Conservation (phyloP, 2,329 filamentous ascomycete genomes). For the Diaporthe ilicicola region DNA sequence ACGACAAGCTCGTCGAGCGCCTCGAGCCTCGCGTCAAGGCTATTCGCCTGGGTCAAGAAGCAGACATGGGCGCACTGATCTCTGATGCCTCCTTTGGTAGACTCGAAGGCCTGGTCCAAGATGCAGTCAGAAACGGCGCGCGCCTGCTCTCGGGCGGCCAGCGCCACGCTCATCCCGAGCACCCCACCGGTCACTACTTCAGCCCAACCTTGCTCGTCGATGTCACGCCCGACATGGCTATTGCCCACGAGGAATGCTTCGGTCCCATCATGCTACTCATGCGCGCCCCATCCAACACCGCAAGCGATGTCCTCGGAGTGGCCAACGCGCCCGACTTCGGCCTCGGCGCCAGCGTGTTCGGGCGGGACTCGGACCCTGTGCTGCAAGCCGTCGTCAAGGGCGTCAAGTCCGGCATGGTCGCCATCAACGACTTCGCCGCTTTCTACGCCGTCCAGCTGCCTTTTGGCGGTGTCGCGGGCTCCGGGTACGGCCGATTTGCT, state of each 20-base stretch:
- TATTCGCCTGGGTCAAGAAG: constrained; percentile 78
- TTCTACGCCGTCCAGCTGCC: constrained; percentile 95
- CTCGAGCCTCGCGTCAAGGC: constrained; percentile 78
- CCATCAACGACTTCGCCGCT: constrained; percentile 93
- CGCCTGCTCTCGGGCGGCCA: constrained; percentile 82
- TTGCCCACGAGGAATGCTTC: constrained; percentile 92
- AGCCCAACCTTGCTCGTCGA: constrained; percentile 88
- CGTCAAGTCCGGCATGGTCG: constrained; percentile 87
- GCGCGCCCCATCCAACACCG: constrained; percentile 69
- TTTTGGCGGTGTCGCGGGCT: constrained; percentile 90
- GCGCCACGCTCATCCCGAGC: constrained; percentile 73
- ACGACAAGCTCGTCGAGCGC: constrained; percentile 74
- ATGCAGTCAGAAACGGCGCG: constrained; percentile 82
- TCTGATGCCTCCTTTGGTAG: constrained; percentile 78
- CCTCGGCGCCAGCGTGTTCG: constrained; percentile 90
- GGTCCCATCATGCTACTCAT: constrained; percentile 90
- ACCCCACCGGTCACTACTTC: constrained; percentile 90
- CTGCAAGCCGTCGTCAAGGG: constrained; percentile 71
- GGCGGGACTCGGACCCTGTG: constrained; percentile 66
- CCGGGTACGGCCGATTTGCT: constrained; percentile 92
- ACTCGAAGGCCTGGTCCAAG: constrained; percentile 78
- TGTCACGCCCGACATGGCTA: constrained; percentile 84
- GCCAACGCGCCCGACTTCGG: constrained; percentile 88
- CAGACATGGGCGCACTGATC: constrained; percentile 91
- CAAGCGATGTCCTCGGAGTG: constrained; percentile 73